Base-by-base conservation (phyloP, 768 basidiomycete species). In the Rhizopogon sp. region DNA sequence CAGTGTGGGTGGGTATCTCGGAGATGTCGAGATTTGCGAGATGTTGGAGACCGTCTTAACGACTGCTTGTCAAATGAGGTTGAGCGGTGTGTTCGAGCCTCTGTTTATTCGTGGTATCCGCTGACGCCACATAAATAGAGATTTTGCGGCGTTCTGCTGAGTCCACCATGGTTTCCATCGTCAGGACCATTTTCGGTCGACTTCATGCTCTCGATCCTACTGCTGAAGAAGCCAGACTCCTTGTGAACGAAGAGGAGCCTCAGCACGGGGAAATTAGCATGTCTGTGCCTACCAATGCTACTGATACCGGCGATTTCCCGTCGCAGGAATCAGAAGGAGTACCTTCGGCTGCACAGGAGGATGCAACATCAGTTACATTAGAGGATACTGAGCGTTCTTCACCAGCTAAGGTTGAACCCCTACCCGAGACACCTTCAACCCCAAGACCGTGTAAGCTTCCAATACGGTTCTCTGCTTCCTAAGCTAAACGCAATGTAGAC, bases 11-110 rank as follows among this genome's bases (percentile, higher is more conserved):
- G 68, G 72, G n/a, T 75, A 77, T 9, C 78, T 98, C 37, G 92
- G 90, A 28, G 96, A 99, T 63, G 82, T 97, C 52, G 93, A 94
- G 66, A 87, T 98, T 14, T 99, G 97, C 67, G 97, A 98, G 72
- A 94, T 99, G 88, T 75, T 99, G 62, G 97, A 99, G 71, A 96
- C 95, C 1, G 96, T 98, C 5, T 71, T 99, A 61, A 96, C 94
- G 10, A 98, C 96, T 49, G 93, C 94, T 60, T 98, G 96, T 69
- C 90, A 98, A 68, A 95, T 97, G 83, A 79, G 97, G 53, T 76
- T 98, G n/a, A 91, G 90, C 64, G 94, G 94, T 96, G 62, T 58
- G 89, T 76, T 25, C 7, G 37, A 20, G 54, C 42, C 35, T 58
- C 49, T 57, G 53, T 29, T 53, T 14, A 29, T n/a, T 13, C 44